A percentile compares a stretch with the other conserved stretches of the same genome.
Conservation (phyloP, 2,329 filamentous ascomycete species). For the Aspergillus floridensis region DNA sequence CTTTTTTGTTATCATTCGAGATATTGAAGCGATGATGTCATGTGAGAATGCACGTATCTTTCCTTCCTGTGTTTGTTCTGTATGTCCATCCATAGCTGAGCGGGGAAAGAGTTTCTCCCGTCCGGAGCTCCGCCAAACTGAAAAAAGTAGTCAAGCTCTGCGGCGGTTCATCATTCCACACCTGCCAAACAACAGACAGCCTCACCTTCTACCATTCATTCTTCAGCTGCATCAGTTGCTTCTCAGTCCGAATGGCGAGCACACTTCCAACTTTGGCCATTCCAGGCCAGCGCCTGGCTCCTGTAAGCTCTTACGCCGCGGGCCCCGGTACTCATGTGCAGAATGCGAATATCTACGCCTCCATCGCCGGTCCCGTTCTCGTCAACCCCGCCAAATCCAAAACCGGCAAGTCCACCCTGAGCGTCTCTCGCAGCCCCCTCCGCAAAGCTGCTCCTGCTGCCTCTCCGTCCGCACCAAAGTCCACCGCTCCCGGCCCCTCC, state of each 20-base stretch:
- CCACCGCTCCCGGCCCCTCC: constrained; percentile 14
- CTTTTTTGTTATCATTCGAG: not conserved
- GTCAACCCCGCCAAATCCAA: constrained; percentile 46
- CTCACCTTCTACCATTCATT: not conserved
- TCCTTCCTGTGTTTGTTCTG: not conserved
- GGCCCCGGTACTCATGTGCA: constrained; percentile 84
- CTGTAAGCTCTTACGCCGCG: constrained; percentile 63
- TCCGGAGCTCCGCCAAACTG: not conserved
- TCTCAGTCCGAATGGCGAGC: constrained; percentile 25
- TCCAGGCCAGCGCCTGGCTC: constrained; percentile 78
- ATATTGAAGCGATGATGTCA: not conserved
- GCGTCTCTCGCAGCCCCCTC: constrained; percentile 25
- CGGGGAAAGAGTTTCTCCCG: not conserved
- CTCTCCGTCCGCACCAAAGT: constrained; percentile 11
- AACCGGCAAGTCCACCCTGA: constrained; percentile 40
- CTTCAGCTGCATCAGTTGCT: too few relatives aligned
- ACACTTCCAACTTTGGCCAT: constrained; percentile 58
- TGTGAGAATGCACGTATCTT: not conserved
- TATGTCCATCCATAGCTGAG: not conserved
- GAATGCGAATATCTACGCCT: constrained; percentile 72
- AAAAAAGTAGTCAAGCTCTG: not conserved
- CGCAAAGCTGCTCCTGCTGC: not conserved
- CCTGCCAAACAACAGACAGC: not conserved
- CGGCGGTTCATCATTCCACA: not conserved
- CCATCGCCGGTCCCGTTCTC: constrained; percentile 71